A percentile compares a stretch with the other conserved stretches of the same genome.
Evolutionary conservation across 2,329 filamentous ascomycete species (phyloP).

Genomic region (Cadophora sp.): DNA sequence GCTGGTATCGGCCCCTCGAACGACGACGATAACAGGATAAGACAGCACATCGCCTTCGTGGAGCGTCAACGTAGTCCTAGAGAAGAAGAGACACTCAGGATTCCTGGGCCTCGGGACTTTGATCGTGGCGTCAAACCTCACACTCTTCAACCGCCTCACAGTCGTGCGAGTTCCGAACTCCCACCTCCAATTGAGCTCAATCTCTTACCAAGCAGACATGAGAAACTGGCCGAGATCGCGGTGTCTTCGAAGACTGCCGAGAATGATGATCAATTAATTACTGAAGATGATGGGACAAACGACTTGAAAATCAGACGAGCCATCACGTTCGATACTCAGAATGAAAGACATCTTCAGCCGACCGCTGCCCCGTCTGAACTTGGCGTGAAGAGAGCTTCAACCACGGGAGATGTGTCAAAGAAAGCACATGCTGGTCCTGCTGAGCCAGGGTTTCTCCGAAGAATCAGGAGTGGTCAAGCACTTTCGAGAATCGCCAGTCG

Average conservation of each 20-base stretch:
- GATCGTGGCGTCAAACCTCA: conserved; percentile 80
- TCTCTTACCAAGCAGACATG: conserved; percentile 26
- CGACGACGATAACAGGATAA: conserved; percentile 52
- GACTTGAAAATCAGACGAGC: conserved; percentile 1
- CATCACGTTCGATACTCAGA: not conserved
- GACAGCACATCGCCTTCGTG: conserved; percentile 87
- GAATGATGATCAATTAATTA: conserved; percentile 6
- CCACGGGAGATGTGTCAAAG: conserved; percentile 43
- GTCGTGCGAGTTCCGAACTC: not conserved
- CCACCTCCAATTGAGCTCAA: conserved; percentile 29
- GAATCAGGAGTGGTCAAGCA: conserved; percentile 30
- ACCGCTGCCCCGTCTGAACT: conserved; percentile 41
- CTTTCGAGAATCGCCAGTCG: conserved; percentile 11
- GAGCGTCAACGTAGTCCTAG: conserved; percentile 80
- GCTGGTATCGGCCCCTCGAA: conserved; percentile 40
- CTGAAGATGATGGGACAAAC: conserved; percentile 39
- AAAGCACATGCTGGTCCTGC: not conserved
- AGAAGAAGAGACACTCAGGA: conserved; percentile 78
- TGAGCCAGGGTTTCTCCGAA: conserved; percentile 11
- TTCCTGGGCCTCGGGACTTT: conserved; percentile 89
- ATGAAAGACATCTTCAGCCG: conserved; percentile 34
- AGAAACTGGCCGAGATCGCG: conserved; percentile 26
- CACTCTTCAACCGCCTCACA: conserved; percentile 50
- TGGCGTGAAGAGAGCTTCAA: conserved; percentile 52
- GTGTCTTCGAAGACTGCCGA: conserved; percentile 14